phyloP scores from a whole-genome alignment of 495 filamentous ascomycete species.

The Pseudevernia furfuracea region DNA sequence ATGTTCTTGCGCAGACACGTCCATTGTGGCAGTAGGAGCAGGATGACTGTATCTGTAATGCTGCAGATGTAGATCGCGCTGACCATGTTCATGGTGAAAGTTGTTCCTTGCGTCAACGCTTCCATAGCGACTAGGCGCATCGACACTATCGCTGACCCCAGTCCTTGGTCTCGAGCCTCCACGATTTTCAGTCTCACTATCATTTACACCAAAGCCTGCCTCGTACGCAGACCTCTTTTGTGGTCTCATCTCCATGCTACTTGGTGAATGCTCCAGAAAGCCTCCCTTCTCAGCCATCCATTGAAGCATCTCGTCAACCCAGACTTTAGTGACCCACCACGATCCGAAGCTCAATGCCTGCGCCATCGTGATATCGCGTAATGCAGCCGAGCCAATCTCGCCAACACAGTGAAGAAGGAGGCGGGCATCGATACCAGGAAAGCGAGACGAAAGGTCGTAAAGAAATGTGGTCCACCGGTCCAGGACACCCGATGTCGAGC shows the following conservation, averaged over 20 bases:
- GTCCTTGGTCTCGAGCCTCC: slow-evolving; percentile 27
- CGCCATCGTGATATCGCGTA: slow-evolving; percentile 74
- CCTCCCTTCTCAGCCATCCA: slow-evolving; percentile 91
- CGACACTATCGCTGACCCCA: slow-evolving; percentile 16
- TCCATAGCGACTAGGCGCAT: slow-evolving; percentile 17
- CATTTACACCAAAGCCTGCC: slow-evolving; percentile 16
- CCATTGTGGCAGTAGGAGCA: slow-evolving; percentile 17
- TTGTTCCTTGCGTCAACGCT: slow-evolving; percentile 12
- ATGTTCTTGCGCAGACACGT: slow-evolving; percentile 13
- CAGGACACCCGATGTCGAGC: slow-evolving; percentile 35
- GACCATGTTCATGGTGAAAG: slow-evolving; percentile 32
- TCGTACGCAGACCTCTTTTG: slow-evolving; percentile 25
- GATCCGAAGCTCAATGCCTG: slow-evolving; percentile 81
- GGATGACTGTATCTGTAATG: slow-evolving; percentile 16
- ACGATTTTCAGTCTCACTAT: slow-evolving; percentile 27
- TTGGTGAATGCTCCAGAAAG: slow-evolving; percentile 61
- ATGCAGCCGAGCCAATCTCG: slow-evolving; percentile 56
- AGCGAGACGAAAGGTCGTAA: slow-evolving; percentile 61
- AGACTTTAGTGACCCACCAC: slow-evolving; percentile 98
- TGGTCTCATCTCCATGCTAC: slow-evolving; percentile 32
- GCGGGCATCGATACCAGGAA: slow-evolving; percentile 58
- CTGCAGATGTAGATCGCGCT: slow-evolving; percentile 27
- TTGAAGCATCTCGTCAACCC: slow-evolving; percentile 88
- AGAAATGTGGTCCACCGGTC: slow-evolving; percentile 71
- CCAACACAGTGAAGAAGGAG: slow-evolving; percentile 65